Evolutionary conservation across 116 monocot genomes (phyloP).

Genomic region (Posidonia oceanica): DNA sequence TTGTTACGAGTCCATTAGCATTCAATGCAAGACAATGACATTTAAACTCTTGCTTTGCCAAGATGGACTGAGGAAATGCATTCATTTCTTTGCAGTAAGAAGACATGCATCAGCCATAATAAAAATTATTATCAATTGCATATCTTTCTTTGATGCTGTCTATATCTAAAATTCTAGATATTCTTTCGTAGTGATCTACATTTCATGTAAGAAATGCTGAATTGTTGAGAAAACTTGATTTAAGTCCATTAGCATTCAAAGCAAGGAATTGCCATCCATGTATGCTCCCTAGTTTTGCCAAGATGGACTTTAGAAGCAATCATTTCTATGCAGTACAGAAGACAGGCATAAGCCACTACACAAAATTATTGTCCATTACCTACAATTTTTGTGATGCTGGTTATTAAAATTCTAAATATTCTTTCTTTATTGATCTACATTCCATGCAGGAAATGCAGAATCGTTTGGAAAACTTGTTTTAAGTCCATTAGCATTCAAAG

Average conservation of each 20-base stretch:
- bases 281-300: constrained; percentile 14
- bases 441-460: background rate
- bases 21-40: constrained; percentile 4
- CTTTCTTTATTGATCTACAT: too few species aligned
- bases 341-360: too few species aligned
- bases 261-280: background rate
- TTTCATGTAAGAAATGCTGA: too few species aligned
- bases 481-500: constrained; percentile 6
- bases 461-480: background rate
- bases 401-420: too few species aligned
- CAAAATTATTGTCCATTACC: too few species aligned
- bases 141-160: too few species aligned
- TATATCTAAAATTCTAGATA: too few species aligned
- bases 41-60: constrained; percentile 12
- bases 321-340: too few species aligned
- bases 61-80: constrained; percentile 13
- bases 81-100: background rate
- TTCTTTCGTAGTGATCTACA: too few species aligned
- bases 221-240: background rate
- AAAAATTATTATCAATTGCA: too few species aligned
- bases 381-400: too few species aligned
- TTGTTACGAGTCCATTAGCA: constrained; percentile 3
- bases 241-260: constrained; percentile 5
- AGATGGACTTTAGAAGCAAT: constrained; percentile 10
- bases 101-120: too few species aligned